Evolutionary conservation across 352 stramenopile genomes (phyloP), one percentile per base, ranked within the genome.

Genomic region (Blastocystis sp.): DNA sequence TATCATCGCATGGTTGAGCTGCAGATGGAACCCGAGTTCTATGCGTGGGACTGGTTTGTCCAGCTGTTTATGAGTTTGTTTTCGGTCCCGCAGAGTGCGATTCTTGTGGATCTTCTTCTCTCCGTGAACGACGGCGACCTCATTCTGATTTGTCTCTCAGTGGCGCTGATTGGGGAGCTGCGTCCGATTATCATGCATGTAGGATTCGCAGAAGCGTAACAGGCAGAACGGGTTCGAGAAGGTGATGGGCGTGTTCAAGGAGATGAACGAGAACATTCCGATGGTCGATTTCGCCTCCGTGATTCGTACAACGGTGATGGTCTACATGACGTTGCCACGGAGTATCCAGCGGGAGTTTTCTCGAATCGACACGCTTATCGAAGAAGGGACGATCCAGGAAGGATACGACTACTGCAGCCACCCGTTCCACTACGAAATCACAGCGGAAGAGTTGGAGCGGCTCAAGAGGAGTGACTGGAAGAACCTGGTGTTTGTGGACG

Each of bases 31-130:
- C n/a, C 69, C 0, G 69, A 81, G 4, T 24, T 81, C 24, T 81
- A 81, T 44, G 69, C 38, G 49, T 81, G 69, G 69, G 69, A 81
- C 24, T 81, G 69, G 69, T 81, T 81, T n/a, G 36, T 61, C 4
- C 69, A 81, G 27, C 29, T 63, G 2, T 81, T 81, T 42, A 81
- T 81, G 69, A 44, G 69, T 11, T 14, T 81, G 1, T 81, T 81
- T 27, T 24, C 69, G 0, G 16, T 64, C 7, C 29, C 54, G 1
- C 69, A 81, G 36, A 44, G 29, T 42, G 38, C 21, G 4, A n/a
- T 81, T 18, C 29, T 81, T 32, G n/a, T 81, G 49, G 69, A 81
- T 61, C 24, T 81, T 16, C 51, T 81, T n/a, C 38, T 81, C 63
- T 81, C 69, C 9, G 29, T 81, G 11, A 14, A 38, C n/a, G 36